Evolutionary conservation across 108 stramenopile species (phyloP).

Genomic region (Skeletonema costatum): DNA sequence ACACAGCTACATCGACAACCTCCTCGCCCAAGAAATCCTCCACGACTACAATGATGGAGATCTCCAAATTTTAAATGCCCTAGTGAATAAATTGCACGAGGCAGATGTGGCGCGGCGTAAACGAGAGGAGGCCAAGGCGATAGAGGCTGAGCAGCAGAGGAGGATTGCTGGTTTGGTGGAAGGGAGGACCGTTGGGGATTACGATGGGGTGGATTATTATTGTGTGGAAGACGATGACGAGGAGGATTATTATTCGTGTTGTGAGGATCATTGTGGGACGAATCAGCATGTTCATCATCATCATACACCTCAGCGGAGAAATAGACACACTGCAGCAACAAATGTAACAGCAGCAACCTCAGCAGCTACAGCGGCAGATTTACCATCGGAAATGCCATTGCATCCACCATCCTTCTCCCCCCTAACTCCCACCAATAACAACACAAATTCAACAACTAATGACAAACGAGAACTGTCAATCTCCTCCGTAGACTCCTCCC

Average conservation of each 20-base stretch:
- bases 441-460: neutral
- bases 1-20: too few relatives aligned
- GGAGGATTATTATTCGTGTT: too few relatives aligned
- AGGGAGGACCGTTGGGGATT: too few relatives aligned
- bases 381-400: neutral
- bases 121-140: too few relatives aligned
- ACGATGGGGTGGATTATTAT: too few relatives aligned
- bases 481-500: constrained; percentile 20
- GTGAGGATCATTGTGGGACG: too few relatives aligned
- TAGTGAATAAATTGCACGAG: constrained; percentile 17
- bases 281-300: too few relatives aligned
- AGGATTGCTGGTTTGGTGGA: too few relatives aligned
- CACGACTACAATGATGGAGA: constrained; percentile 13
- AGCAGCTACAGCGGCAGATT: neutral
- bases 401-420: neutral
- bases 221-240: too few relatives aligned
- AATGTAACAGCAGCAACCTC: neutral
- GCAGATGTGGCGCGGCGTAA: neutral
- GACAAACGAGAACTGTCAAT: constrained; percentile 10
- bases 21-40: too few relatives aligned
- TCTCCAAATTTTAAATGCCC: constrained; percentile 6
- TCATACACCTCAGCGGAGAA: too few relatives aligned
- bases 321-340: neutral
- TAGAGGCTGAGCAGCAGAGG: neutral
- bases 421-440: neutral